Evolutionary conservation across 257 asterid species (phyloP).

Genomic region (Plantago ovata): DNA sequence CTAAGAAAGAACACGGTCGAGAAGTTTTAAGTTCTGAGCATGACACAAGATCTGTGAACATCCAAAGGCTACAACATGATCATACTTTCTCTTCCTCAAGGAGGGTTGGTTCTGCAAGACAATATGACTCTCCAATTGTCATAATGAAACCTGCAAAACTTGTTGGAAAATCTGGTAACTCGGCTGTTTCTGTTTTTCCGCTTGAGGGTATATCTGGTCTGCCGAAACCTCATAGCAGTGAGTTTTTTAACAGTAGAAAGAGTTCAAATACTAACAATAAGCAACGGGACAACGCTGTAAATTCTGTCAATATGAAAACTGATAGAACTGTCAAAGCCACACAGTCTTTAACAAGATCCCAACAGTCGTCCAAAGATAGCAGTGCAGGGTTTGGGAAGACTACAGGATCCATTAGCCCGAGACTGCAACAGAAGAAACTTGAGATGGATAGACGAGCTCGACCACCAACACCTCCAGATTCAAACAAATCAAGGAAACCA

Average conservation of each 20-base stretch:
- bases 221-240: slow-evolving; percentile 34
- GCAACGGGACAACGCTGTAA: slow-evolving; percentile 32
- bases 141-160: slow-evolving; percentile 89
- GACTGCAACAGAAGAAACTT: slow-evolving; percentile 62
- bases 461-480: slow-evolving; percentile 70
- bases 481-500: slow-evolving; percentile 50
- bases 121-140: slow-evolving; percentile 71
- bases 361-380: slow-evolving; percentile 45
- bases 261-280: slow-evolving; percentile 28
- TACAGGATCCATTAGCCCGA: slow-evolving; percentile 68
- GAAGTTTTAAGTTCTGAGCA: slow-evolving; percentile 26
- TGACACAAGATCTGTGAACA: slow-evolving; percentile 34
- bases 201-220: slow-evolving; percentile 40
- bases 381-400: slow-evolving; percentile 37
- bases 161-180: slow-evolving; percentile 53
- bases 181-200: slow-evolving; percentile 58
- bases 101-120: slow-evolving; percentile 31
- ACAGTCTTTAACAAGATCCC: slow-evolving; percentile 43
- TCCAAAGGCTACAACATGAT: slow-evolving; percentile 37
- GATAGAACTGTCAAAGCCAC: slow-evolving; percentile 38
- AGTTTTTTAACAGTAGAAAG: slow-evolving; percentile 34
- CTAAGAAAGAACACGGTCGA: slow-evolving; percentile 33
- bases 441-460: slow-evolving; percentile 65
- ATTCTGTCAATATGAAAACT: slow-evolving; percentile 30
- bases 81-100: slow-evolving; percentile 33